These are phyloP conservation scores for Penicillium paneum DNA, from an alignment of 2,329 filamentous ascomycete genomes.

Conservation along the genomic window DNA sequence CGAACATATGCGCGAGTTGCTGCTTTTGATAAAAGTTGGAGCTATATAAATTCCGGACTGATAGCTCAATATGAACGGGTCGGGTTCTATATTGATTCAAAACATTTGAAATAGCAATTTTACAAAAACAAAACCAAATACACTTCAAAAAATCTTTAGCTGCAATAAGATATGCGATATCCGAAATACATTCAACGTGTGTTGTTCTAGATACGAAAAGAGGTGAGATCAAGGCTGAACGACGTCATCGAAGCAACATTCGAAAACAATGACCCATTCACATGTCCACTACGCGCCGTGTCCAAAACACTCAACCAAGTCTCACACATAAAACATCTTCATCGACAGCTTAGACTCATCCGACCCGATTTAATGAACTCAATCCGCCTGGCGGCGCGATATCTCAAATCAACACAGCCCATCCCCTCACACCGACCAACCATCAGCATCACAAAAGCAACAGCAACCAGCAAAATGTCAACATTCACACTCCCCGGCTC, in stretches of 20 bases:
- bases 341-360: not conserved
- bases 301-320: not conserved
- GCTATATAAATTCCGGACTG: not conserved
- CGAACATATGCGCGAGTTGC: not conserved
- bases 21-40: not conserved
- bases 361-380: not conserved
- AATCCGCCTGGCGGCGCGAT: constrained; percentile 1
- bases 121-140: not conserved
- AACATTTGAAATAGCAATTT: not conserved
- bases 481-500: constrained; percentile 41
- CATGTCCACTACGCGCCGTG: not conserved
- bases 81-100: not conserved
- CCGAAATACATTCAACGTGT: not conserved
- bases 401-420: not conserved
- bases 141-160: no score
- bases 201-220: not conserved
- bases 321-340: not conserved
- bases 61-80: not conserved
- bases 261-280: not conserved
- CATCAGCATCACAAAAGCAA: not conserved
- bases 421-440: not conserved
- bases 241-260: constrained; percentile 3
- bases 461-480: constrained; percentile 32
- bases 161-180: no score
- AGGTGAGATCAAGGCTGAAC: not conserved